phyloP scores from a whole-genome alignment of 495 filamentous ascomycete species.

The Hypoxylon lienhwacheense region DNA sequence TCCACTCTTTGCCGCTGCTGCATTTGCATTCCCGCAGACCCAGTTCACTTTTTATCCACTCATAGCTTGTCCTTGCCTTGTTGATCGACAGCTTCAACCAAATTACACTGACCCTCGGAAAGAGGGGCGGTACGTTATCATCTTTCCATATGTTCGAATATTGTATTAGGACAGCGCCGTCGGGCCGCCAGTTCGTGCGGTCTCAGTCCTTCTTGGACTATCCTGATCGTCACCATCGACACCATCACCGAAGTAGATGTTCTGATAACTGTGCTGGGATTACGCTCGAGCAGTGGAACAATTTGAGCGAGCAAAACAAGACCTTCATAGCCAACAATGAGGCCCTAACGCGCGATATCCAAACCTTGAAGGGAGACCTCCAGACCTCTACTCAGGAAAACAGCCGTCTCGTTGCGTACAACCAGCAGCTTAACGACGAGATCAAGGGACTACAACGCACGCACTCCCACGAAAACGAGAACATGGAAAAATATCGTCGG shows the following conservation, averaged over 20 bases:
- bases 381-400: slow-evolving; percentile 9
- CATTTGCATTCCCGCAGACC: slow-evolving; percentile 26
- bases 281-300: slow-evolving; percentile 31
- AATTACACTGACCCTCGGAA: slow-evolving; percentile 11
- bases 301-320: slow-evolving; percentile 27
- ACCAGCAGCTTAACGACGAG: slow-evolving; percentile 21
- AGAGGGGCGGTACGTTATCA: slow-evolving; percentile 14
- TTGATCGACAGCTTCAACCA: slow-evolving; percentile 13
- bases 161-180: slow-evolving; percentile 15
- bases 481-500: slow-evolving; percentile 5
- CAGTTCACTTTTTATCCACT: slow-evolving; percentile 16
- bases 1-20: slow-evolving; percentile 31
- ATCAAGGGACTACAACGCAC: slow-evolving; percentile 14
- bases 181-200: slow-evolving; percentile 17
- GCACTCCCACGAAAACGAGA: slow-evolving; percentile 21
- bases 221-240: slow-evolving; percentile 19
- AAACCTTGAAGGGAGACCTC: slow-evolving; percentile 30
- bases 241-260: slow-evolving; percentile 21
- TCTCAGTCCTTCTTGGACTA: slow-evolving; percentile 32
- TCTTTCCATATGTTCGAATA: slow-evolving; percentile 31
- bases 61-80: slow-evolving; percentile 1
- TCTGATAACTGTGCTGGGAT: slow-evolving; percentile 36
- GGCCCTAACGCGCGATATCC: slow-evolving; percentile 26
- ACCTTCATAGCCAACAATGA: slow-evolving; percentile 16
- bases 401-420: slow-evolving; percentile 16